phyloP scores from a whole-genome alignment of 148 eudicot species.

The Silene latifolia region DNA sequence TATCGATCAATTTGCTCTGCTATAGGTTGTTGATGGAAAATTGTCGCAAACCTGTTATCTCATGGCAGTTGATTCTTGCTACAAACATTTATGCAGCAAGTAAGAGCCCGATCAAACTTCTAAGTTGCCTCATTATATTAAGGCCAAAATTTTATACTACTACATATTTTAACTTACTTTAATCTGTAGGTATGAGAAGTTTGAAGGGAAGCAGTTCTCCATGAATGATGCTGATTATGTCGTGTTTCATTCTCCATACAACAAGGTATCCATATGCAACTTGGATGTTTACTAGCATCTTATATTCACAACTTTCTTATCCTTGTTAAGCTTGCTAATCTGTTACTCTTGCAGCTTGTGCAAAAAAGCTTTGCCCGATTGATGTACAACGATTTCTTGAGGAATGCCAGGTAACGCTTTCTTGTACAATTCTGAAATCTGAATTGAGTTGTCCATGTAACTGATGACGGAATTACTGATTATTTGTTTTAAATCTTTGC shows the following conservation, averaged over 20 bases:
- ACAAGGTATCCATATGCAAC: conserved; percentile 57
- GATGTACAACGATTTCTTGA: conserved; percentile 67
- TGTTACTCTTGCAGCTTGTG: conserved; percentile 72
- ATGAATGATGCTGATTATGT: conserved; percentile 64
- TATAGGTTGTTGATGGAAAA: conserved; percentile 97
- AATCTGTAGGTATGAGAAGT: conserved; percentile 68
- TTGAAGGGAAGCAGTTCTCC: conserved; percentile 81
- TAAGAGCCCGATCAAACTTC: conserved; percentile 28
- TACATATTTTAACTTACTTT: background rate
- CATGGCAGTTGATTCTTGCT: conserved; percentile 95
- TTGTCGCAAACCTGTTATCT: conserved; percentile 98
- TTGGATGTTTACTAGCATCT: background rate
- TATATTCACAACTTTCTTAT: background rate
- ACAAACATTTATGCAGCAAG: conserved; percentile 67
- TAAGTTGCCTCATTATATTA: background rate
- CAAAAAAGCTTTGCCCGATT: conserved; percentile 95
- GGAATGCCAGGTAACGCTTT: conserved; percentile 66
- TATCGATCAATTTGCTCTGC: conserved; percentile 12
- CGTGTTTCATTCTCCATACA: conserved; percentile 97
- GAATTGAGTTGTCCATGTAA: background rate
- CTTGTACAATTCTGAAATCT: background rate
- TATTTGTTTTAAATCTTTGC: background rate
- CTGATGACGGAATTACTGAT: background rate
- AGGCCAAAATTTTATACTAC: background rate
- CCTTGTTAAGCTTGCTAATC: background rate